Evolutionary conservation across 1,284 basidiomycete species (phyloP), one percentile per base, ranked within the genome.

Genomic region (Apiotrichum mycotoxinovorans): DNA sequence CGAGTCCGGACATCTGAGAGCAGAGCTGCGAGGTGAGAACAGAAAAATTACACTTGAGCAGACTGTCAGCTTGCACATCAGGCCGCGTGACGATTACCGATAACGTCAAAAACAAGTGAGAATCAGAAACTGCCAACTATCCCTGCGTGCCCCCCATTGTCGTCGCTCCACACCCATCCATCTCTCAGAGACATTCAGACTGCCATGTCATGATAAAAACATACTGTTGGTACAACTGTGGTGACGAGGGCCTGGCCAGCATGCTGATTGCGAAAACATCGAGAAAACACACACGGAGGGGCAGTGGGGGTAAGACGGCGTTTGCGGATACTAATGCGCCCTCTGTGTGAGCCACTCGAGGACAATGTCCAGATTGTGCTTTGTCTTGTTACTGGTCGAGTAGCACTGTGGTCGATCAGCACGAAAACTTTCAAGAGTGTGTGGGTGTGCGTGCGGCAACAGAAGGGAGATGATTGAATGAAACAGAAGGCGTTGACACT

Each of bases 301-400:
- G 7, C 17, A 10, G 35, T 15, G 22, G 40, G n/a, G 40, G 20
- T 3, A 22, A 22, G 7, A 10, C 8, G 20, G 40, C 7, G 22
- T 20, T 4, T 20, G 17, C 22, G 27, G 3, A 12, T 3, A 8
- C 15, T 25, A 73, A 34, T 66, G 66, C 11, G 71, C 71, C 20
- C 66, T 56, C 56, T 71, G 69, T 5, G 70, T 68, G 26, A 80
- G 70, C 80, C 80, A 81, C 26, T 74, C 70, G 22, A 81, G 62
- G 1, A 80, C 78, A 37, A 80, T 76, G 63, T 80, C 79, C 56
- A 95, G 79, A 69, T 95, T 95, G 70, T 92, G 88, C 73, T 91
- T 89, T 64, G 86, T 92, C 78, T 94, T 94, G 87, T 94, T 92
- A 18, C 90, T 92, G 22, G 69, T 74, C 37, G 67, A 77, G 54